Evolutionary conservation across 257 asterid genomes (phyloP).

Genomic region (Nicotiana sylvestris): DNA sequence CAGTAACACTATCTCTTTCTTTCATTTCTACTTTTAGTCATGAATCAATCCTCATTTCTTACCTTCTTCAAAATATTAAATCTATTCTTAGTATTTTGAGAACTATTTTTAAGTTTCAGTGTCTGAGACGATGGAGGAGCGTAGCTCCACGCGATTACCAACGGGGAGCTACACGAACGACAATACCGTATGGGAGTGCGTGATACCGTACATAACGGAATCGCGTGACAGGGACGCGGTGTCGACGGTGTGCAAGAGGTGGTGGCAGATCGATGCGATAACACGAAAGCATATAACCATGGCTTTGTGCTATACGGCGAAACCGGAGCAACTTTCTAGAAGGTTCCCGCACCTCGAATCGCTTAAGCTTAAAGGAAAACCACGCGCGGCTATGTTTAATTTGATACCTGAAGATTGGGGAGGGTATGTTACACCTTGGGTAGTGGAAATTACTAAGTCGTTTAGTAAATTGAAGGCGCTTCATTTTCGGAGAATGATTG

Average conservation of each 20-base stretch:
- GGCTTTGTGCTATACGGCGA: slow-evolving; percentile 69
- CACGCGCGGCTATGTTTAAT: slow-evolving; percentile 87
- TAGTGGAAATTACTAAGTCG: slow-evolving; percentile 41
- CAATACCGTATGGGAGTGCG: slow-evolving; percentile 69
- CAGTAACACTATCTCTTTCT: background rate
- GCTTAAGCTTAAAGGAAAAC: slow-evolving; percentile 74
- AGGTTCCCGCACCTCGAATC: slow-evolving; percentile 78
- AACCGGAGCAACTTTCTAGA: slow-evolving; percentile 43
- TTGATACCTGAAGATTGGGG: slow-evolving; percentile 85
- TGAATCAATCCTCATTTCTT: background rate
- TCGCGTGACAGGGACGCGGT: slow-evolving; percentile 64
- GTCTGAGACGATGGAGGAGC: slow-evolving; percentile 7
- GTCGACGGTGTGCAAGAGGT: slow-evolving; percentile 52
- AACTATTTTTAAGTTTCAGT: background rate
- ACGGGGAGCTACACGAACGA: slow-evolving; percentile 19
- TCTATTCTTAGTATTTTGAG: background rate
- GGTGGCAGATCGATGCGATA: slow-evolving; percentile 62
- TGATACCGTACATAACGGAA: slow-evolving; percentile 61
- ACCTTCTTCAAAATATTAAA: too few species aligned
- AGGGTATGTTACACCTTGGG: slow-evolving; percentile 71
- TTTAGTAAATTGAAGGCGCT: slow-evolving; percentile 46
- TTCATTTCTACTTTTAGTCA: background rate
- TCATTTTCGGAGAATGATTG: slow-evolving; percentile 83
- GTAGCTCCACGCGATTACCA: background rate
- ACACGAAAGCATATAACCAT: slow-evolving; percentile 82